Evolutionary conservation across 2,329 filamentous ascomycete genomes (phyloP).

Genomic region (Colletotrichum orchidophilum): DNA sequence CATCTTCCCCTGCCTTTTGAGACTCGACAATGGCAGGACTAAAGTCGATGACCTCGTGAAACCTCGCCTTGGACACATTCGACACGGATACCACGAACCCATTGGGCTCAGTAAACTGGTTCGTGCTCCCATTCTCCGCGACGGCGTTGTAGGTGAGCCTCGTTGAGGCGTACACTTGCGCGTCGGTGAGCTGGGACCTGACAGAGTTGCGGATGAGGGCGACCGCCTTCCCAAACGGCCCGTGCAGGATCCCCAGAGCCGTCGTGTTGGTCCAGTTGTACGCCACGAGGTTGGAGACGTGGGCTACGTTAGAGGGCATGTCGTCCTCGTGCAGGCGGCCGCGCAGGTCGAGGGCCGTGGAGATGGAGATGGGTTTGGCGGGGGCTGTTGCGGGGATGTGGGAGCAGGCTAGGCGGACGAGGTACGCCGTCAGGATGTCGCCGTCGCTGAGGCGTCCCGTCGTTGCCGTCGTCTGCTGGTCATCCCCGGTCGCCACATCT

Average conservation of each 20-base stretch:
- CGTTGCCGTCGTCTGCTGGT: background rate
- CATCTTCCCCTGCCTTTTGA: background rate
- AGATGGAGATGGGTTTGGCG: background rate
- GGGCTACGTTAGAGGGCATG: slow-evolving; percentile 1
- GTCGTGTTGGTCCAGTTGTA: slow-evolving; percentile 28
- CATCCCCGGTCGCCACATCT: background rate
- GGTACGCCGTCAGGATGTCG: slow-evolving; percentile 25
- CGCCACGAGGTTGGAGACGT: slow-evolving; percentile 22
- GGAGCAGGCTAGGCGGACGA: slow-evolving; percentile 18
- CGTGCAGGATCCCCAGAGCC: background rate
- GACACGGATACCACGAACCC: slow-evolving; percentile 23
- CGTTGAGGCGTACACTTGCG: slow-evolving; percentile 20
- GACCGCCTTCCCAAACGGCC: slow-evolving; percentile 13
- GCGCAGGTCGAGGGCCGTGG: slow-evolving; percentile 25
- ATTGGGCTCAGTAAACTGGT: slow-evolving; percentile 18
- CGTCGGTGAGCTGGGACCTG: slow-evolving; percentile 12
- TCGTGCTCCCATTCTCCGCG: slow-evolving; percentile 24
- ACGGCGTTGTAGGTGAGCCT: slow-evolving; percentile 21
- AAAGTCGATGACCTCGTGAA: slow-evolving; percentile 28
- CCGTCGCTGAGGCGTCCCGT: slow-evolving; percentile 20
- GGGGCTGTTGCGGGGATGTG: background rate
- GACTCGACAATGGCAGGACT: slow-evolving; percentile 4
- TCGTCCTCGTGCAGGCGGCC: slow-evolving; percentile 15
- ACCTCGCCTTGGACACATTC: slow-evolving; percentile 24
- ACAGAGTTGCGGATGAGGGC: slow-evolving; percentile 4